Percentiles rank a stretch among this genome's conserved stretches.
Conservation (phyloP, 129 eudicot genomes). For the Rutidosis leptorrhynchoides region DNA sequence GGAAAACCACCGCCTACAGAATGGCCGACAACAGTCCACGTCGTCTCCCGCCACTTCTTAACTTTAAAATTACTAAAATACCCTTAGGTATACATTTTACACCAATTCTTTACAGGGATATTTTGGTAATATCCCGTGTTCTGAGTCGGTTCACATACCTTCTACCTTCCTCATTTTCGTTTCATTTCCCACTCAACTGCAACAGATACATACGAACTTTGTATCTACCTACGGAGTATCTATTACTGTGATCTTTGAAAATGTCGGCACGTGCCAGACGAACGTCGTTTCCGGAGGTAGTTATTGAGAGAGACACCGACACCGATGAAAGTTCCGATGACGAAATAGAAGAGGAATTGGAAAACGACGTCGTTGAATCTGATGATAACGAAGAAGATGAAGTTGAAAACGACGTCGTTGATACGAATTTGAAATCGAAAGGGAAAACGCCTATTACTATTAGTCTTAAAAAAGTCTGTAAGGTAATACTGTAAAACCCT, state of each 20-base stretch:
- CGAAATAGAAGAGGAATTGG: slow-evolving; percentile 50
- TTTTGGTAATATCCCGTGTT: slow-evolving; percentile 13
- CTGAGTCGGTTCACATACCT: slow-evolving; percentile 25
- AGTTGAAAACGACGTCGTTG: slow-evolving; percentile 26
- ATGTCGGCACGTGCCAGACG: slow-evolving; percentile 60
- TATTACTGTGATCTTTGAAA: slow-evolving; percentile 4
- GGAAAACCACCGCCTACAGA: neutral
- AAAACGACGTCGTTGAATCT: slow-evolving; percentile 40
- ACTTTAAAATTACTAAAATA: neutral
- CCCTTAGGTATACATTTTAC: slow-evolving; percentile 20
- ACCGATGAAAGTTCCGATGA: slow-evolving; percentile 64
- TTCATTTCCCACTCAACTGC: slow-evolving; percentile 4
- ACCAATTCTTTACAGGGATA: slow-evolving; percentile 20
- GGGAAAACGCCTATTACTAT: slow-evolving; percentile 62
- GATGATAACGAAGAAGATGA: slow-evolving; percentile 32
- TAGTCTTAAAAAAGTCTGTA: slow-evolving; percentile 83
- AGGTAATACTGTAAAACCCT: slow-evolving; percentile 45
- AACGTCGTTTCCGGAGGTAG: slow-evolving; percentile 54
- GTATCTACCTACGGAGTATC: neutral
- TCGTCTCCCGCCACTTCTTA: slow-evolving; percentile 60
- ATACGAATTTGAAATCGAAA: slow-evolving; percentile 36
- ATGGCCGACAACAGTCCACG: slow-evolving; percentile 50
- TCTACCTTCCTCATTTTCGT: neutral
- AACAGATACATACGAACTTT: neutral
- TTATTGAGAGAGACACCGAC: slow-evolving; percentile 66